Evolutionary conservation across 768 basidiomycete genomes (phyloP), one percentile per base, ranked within the genome.

Genomic region (Calocybe cyanea): DNA sequence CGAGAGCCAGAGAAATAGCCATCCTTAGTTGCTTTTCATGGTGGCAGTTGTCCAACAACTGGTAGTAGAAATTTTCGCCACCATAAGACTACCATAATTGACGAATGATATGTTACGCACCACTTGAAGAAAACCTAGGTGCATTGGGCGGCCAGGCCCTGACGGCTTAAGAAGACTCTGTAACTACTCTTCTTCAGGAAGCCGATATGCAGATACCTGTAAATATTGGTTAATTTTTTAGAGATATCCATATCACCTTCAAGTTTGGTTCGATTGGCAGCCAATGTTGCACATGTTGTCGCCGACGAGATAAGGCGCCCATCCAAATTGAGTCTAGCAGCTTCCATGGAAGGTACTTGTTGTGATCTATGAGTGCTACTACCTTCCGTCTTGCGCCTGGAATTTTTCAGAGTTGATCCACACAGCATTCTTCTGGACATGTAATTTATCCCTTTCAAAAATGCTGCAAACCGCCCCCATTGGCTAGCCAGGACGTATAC

Each of bases 41-140:
- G 19, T 43, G 41, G 18, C 49, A 46, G 36, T 53, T 49, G 38
- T 61, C 60, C 37, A 63, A 17, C 13, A 50, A 21, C 54, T 55
- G 35, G 5, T 14, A 15, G 11, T 28, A 11, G 11, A 28, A 11
- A 28, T 6, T 11, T 5, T 6, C 25, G 25, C 11, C 21, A 23
- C 2, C 33, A 33, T 28, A 19, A 10, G 7, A 34, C 24, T 23
- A 23, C 14, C 35, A 50, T 7, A n/a, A 6, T 35, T 5, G 34
- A n/a, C 5, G 17, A 7, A 35, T 6, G 17, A 35, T 5, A 35
- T 7, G 17, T 6, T 14, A 7, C 34, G n/a, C 30, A 63, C 62
- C 46, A 55, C 56, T 49, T 64, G 61, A 7, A 64, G 38, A 11
- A 64, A 43, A 41, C 62, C 49, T 15, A 64, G 51, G 24, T 58